These are phyloP conservation scores for Fusarium chuoi DNA, from an alignment of 2,329 filamentous ascomycete genomes.

Conservation along the genomic window DNA sequence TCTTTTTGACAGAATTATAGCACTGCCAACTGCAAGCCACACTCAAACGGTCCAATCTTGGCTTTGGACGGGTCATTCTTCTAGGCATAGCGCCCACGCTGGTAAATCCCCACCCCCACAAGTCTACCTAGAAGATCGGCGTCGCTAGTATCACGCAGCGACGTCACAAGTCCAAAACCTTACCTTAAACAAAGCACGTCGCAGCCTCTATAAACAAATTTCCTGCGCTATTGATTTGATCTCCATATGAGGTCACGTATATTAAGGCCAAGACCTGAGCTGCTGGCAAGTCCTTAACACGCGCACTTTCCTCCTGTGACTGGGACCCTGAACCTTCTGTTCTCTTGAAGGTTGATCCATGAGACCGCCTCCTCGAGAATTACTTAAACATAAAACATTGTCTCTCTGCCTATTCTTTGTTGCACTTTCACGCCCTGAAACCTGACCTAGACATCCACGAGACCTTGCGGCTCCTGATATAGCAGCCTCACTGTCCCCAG, in stretches of 20 bases:
- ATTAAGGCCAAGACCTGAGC: slow-evolving; percentile 3
- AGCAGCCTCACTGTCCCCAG: slow-evolving; percentile 17
- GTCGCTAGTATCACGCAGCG: slow-evolving; percentile 39
- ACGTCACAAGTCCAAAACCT: slow-evolving; percentile 34
- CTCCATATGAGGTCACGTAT: slow-evolving; percentile 31
- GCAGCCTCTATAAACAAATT: slow-evolving; percentile 2
- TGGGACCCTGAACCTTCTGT: slow-evolving; percentile 8
- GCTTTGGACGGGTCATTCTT: slow-evolving; percentile 4
- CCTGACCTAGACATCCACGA: slow-evolving; percentile 38
- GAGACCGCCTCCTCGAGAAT: not conserved
- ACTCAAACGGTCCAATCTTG: not conserved
- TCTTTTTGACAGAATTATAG: slow-evolving; percentile 8
- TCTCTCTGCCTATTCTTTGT: slow-evolving; percentile 21
- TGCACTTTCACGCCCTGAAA: slow-evolving; percentile 1
- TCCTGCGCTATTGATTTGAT: not conserved
- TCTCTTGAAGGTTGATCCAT: not conserved
- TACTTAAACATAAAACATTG: slow-evolving; percentile 13
- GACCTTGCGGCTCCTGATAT: slow-evolving; percentile 38
- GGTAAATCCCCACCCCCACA: slow-evolving; percentile 29
- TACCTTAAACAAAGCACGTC: slow-evolving; percentile 26
- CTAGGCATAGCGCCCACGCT: slow-evolving; percentile 23
- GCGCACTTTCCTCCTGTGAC: slow-evolving; percentile 20
- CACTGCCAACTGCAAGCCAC: slow-evolving; percentile 17
- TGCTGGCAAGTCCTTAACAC: not conserved
- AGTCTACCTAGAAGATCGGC: slow-evolving; percentile 19